These are phyloP conservation scores for Myrica gale DNA, from an alignment of 306 rosid species.

Conservation along the genomic window DNA sequence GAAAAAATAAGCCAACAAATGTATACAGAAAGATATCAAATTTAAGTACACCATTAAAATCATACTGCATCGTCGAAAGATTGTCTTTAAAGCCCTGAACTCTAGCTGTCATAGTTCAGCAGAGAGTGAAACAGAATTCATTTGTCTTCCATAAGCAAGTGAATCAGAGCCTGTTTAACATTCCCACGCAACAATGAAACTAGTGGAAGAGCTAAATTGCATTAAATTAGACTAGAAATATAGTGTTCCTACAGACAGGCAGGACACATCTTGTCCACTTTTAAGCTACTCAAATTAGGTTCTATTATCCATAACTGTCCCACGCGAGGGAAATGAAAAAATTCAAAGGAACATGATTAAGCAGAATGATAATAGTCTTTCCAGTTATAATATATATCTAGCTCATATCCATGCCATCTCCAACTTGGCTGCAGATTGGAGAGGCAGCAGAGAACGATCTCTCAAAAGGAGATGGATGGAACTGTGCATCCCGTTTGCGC, in stretches of 20 bases:
- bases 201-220: slow-evolving; percentile 60
- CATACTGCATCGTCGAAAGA: slow-evolving; percentile 18
- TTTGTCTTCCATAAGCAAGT: slow-evolving; percentile 33
- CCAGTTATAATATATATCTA: slow-evolving; percentile 49
- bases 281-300: slow-evolving; percentile 50
- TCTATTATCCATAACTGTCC: slow-evolving; percentile 48
- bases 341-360: slow-evolving; percentile 39
- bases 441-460: slow-evolving; percentile 70
- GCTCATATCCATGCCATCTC: slow-evolving; percentile 89
- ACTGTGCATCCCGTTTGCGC: slow-evolving; percentile 76
- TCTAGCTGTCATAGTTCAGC: slow-evolving; percentile 26
- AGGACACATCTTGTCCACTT: slow-evolving; percentile 58
- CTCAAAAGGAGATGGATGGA: slow-evolving; percentile 88
- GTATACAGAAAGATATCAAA: slow-evolving; percentile 23
- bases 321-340: slow-evolving; percentile 31
- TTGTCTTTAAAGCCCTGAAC: slow-evolving; percentile 24
- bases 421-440: slow-evolving; percentile 86
- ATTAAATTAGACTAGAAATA: slow-evolving; percentile 52
- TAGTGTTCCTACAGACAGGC: slow-evolving; percentile 60
- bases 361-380: slow-evolving; percentile 40
- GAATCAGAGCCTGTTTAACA: slow-evolving; percentile 32
- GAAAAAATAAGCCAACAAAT: slow-evolving; percentile 16
- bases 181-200: slow-evolving; percentile 39
- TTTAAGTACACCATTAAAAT: slow-evolving; percentile 21
- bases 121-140: slow-evolving; percentile 26